phyloP scores from a whole-genome alignment of 202 grass and related monocot genomes.

The Zizania palustris region DNA sequence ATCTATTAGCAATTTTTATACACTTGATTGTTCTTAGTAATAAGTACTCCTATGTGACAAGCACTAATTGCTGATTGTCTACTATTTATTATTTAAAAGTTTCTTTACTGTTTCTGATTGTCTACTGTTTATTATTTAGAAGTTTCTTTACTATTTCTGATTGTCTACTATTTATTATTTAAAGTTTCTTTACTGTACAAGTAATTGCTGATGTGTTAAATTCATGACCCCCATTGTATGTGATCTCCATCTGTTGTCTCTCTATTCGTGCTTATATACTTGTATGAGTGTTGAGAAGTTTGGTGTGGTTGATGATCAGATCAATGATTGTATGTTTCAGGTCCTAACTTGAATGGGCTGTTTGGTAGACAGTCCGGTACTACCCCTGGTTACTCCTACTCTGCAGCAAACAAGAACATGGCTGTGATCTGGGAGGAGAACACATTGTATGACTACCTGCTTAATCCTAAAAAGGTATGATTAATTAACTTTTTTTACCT shows the following conservation, averaged over 20 bases:
- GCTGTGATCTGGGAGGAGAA: slow-evolving; percentile 82
- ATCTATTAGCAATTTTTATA: background rate
- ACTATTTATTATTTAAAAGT: background rate
- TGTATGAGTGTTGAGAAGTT: background rate
- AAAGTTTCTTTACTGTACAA: background rate
- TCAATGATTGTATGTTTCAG: slow-evolving; percentile 37
- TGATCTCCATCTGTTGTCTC: background rate
- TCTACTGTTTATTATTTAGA: background rate
- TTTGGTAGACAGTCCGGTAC: slow-evolving; percentile 89
- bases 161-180: background rate
- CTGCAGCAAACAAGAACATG: slow-evolving; percentile 76
- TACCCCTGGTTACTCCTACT: slow-evolving; percentile 77
- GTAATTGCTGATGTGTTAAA: background rate
- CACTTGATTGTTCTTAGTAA: background rate
- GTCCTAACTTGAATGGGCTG: slow-evolving; percentile 88
- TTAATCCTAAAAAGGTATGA: slow-evolving; percentile 89
- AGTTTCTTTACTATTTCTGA: background rate
- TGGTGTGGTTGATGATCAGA: background rate
- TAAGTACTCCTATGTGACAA: background rate
- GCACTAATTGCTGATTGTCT: background rate
- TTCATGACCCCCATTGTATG: background rate
- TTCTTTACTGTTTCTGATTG: background rate
- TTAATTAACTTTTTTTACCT: background rate
- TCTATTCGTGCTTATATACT: background rate
- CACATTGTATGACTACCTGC: slow-evolving; percentile 80